These are phyloP conservation scores for Wickerhamiella allomyrinae DNA, from an alignment of 805 yeast genomes.

Conservation along the genomic window DNA sequence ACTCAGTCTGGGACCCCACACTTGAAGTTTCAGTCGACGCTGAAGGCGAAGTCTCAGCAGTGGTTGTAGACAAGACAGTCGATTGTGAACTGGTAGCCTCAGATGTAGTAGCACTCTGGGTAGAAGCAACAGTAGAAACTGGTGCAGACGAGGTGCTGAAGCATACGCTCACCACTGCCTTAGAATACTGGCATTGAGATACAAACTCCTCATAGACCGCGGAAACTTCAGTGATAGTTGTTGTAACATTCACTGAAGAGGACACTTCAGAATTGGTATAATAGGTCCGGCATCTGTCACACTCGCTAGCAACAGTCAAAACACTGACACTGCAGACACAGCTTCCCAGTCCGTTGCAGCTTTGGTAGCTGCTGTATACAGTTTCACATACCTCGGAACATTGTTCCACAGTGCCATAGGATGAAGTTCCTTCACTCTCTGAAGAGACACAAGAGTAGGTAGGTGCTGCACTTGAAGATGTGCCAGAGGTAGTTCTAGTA, in stretches of 20 bases:
- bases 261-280: conserved; percentile 2
- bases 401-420: conserved; percentile 8
- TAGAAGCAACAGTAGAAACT: too few relatives aligned
- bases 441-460: conserved; percentile 10
- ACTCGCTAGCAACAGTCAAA: conserved; percentile 6
- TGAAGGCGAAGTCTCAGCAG: not conserved
- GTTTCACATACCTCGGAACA: conserved; percentile 8
- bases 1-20: not conserved
- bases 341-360: not conserved
- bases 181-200: conserved; percentile 6
- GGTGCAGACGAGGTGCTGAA: not conserved
- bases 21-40: not conserved
- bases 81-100: not conserved
- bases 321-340: conserved; percentile 7
- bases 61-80: not conserved
- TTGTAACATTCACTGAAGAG: not conserved
- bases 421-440: conserved; percentile 7
- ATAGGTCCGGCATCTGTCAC: conserved; percentile 12
- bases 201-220: conserved; percentile 5
- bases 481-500: not conserved
- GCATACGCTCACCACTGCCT: conserved; percentile 7
- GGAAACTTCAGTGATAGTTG: conserved; percentile 6
- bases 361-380: conserved; percentile 3
- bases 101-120: not conserved
- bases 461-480: not conserved